phyloP scores from a whole-genome alignment of 805 yeast species.

The Hanseniaspora thailandica region DNA sequence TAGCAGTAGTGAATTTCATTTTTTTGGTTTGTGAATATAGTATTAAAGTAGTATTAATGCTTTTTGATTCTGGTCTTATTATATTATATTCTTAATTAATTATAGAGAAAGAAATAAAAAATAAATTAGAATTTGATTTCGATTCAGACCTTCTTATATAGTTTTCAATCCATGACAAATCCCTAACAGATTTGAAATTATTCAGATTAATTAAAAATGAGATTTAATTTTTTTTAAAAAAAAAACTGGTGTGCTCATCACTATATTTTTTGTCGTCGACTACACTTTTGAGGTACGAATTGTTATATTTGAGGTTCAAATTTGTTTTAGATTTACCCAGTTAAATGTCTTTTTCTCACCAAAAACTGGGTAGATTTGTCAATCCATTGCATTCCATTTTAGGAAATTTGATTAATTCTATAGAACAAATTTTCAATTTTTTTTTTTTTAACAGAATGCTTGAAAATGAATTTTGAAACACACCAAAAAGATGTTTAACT shows the following conservation, averaged over 20 bases:
- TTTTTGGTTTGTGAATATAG: background rate
- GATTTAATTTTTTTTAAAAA: background rate
- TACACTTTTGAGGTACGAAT: background rate
- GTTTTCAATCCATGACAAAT: background rate
- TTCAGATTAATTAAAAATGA: background rate
- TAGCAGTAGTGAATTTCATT: slow-evolving; percentile 12
- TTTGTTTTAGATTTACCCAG: background rate
- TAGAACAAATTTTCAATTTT: background rate
- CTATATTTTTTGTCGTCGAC: background rate
- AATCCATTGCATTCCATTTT: background rate
- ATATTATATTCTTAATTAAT: background rate
- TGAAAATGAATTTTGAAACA: too few species aligned
- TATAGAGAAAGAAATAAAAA: background rate
- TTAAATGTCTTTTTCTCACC: background rate
- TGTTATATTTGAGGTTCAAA: background rate
- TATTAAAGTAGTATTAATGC: background rate
- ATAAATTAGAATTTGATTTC: background rate
- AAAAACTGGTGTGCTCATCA: background rate
- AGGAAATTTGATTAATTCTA: background rate
- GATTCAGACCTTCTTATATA: background rate
- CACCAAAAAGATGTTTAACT: too few species aligned
- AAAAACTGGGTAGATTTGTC: background rate
- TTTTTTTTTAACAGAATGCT: too few species aligned
- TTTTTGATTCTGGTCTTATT: slow-evolving; percentile 6
- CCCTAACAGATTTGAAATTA: background rate